Base-by-base conservation (phyloP, 345 rosid genomes). In the Abelmoschus esculentus region DNA sequence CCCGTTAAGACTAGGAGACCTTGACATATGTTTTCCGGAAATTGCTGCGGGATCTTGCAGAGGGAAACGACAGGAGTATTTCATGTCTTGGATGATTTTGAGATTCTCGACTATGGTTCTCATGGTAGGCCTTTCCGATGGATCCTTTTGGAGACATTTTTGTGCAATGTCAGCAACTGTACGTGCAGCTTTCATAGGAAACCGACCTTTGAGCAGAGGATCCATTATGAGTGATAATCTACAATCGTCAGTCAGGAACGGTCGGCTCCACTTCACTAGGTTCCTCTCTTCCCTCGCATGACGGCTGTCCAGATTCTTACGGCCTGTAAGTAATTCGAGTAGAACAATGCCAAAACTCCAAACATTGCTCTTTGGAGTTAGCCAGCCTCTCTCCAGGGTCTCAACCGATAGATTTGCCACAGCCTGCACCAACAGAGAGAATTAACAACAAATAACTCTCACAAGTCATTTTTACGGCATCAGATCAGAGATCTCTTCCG, bases 331-430 rank as follows among this genome's bases (percentile, higher is more conserved):
- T 42, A 95, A 79, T 73, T 95, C 99, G 4, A 95, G 93, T 38
- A 95, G 91, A 42, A 95, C 86, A 54, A 95, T 84, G 61, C 98
- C 99, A 58, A 91, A 95, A 78, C 98, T 91, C 96, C 96, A 95
- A 7, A 90, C 99, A 31, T 95, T 95, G 81, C 99, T 95, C 83
- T 91, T 95, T 4, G 99, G 99, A 12, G 99, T 95, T 69, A 95
- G 75, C 47, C 90, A 47, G 29, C 99, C 96, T 82, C 89, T 89
- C 83, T 95, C 99, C 55, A 89, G 66, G 0, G 99, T 95, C 87
- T 95, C 99, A 2, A 90, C 92, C 0, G 96, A 87, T 17, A 95
- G 89, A 80, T 88, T 95, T n/a, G 87, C 98, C 13, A 81, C 84
- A 60, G 97, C 96, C 96, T 90, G 80, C 46, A 58, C 11, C 34